Evolutionary conservation across 2,329 filamentous ascomycete genomes (phyloP).

Genomic region (Periconia macrospinosa): DNA sequence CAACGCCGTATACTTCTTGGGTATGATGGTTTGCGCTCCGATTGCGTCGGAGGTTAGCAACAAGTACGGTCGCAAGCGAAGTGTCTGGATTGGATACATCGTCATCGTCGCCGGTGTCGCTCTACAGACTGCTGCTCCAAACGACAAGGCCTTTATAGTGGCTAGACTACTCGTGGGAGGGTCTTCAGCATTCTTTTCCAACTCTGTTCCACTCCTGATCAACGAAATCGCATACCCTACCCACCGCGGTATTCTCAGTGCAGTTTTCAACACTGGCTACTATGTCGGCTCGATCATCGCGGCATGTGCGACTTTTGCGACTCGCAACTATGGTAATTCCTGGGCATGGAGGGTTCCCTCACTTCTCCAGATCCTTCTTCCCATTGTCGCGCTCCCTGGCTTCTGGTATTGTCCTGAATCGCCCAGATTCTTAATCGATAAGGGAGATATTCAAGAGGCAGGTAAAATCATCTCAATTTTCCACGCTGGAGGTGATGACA

Average conservation of each 20-base stretch:
- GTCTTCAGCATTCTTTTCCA: conserved; percentile 17
- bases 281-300: conserved; percentile 47
- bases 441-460: too few species aligned
- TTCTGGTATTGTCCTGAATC: conserved; percentile 54
- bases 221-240: conserved; percentile 35
- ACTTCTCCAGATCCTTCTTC: conserved; percentile 52
- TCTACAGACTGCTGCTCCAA: conserved; percentile 1
- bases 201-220: conserved; percentile 30
- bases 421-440: conserved; percentile 61
- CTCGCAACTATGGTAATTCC: conserved; percentile 40
- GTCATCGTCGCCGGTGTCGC: conserved; percentile 13
- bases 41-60: too few species aligned
- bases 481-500: conserved; percentile 50
- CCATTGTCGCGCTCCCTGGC: conserved; percentile 43
- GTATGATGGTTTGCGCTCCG: too few species aligned
- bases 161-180: conserved; percentile 15
- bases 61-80: conserved; percentile 5
- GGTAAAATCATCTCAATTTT: conserved; percentile 56
- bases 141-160: too few species aligned
- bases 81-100: conserved; percentile 6
- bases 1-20: conserved; percentile 11
- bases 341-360: conserved; percentile 54
- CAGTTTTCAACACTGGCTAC: conserved; percentile 15
- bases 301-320: conserved; percentile 52
- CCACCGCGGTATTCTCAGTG: conserved; percentile 31